These are phyloP conservation scores for Gossypium stocksii DNA, from an alignment of 345 rosid species.

Conservation along the genomic window DNA sequence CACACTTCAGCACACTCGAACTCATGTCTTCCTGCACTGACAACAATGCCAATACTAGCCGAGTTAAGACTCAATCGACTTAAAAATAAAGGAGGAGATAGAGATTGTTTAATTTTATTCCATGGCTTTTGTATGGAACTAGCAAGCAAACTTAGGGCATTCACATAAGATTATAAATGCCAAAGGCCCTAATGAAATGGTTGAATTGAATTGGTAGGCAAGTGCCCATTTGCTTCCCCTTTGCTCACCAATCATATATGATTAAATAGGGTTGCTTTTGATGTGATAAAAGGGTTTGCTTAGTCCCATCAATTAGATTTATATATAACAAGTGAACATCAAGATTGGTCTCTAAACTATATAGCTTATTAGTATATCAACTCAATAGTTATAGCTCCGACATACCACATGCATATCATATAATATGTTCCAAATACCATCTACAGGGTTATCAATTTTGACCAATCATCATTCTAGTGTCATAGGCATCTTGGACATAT, in stretches of 20 bases:
- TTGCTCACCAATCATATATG: too few relatives aligned
- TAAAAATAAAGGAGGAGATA: too few relatives aligned
- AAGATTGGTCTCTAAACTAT: background rate
- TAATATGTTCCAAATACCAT: too few relatives aligned
- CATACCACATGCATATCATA: background rate
- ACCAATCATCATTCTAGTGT: too few relatives aligned
- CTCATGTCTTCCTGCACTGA: too few relatives aligned
- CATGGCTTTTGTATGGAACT: background rate
- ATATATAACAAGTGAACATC: background rate
- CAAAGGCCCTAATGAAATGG: background rate
- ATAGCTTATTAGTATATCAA: background rate
- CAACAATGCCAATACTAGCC: too few relatives aligned
- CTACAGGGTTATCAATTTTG: too few relatives aligned
- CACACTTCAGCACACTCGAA: too few relatives aligned
- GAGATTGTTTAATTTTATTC: too few relatives aligned
- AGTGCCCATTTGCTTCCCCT: too few relatives aligned
- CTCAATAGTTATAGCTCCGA: background rate
- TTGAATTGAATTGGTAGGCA: background rate
- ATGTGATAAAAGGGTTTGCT: background rate
- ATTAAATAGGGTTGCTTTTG: background rate
- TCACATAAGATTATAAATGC: background rate
- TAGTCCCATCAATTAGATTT: background rate
- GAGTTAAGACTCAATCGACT: background rate
- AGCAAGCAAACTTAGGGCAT: background rate
- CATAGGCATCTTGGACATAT: too few relatives aligned